Percentiles rank a stretch among this genome's conserved stretches.
Conservation (phyloP, 2,329 filamentous ascomycete genomes). For the Trichophyton benhamiae region DNA sequence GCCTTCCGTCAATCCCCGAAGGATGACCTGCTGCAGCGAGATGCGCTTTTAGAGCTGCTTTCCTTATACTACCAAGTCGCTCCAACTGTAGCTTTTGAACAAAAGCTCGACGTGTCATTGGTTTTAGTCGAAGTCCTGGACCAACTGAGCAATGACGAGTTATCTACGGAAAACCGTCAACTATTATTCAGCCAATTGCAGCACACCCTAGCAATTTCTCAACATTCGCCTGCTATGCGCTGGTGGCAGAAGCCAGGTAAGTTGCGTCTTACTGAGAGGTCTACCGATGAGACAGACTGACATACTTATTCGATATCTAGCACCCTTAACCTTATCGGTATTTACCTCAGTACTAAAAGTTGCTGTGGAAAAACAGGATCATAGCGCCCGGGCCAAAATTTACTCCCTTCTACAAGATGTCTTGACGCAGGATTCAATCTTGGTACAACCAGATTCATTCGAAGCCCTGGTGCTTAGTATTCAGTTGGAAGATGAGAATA, state of each 20-base stretch:
- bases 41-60: conserved; percentile 65
- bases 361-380: conserved; percentile 21
- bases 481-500: conserved; percentile 21
- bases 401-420: conserved; percentile 25
- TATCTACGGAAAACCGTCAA: conserved; percentile 39
- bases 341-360: conserved; percentile 32
- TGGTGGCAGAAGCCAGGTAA: conserved; percentile 68
- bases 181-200: conserved; percentile 63
- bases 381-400: conserved; percentile 24
- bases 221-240: conserved; percentile 68
- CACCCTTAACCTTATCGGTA: conserved; percentile 31
- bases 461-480: conserved; percentile 29
- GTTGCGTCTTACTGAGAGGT: conserved; percentile 10
- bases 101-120: conserved; percentile 78
- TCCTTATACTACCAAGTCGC: conserved; percentile 74
- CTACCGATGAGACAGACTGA: conserved; percentile 8
- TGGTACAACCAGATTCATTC: conserved; percentile 26
- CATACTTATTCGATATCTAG: conserved; percentile 9
- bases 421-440: conserved; percentile 26
- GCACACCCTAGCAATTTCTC: conserved; percentile 68
- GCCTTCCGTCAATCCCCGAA: conserved; percentile 58
- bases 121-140: conserved; percentile 58
- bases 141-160: conserved; percentile 40
- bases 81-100: conserved; percentile 65
- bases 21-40: conserved; percentile 61